Base-by-base conservation (phyloP, 257 asterid species). In the Nicotiana obtusifolia region DNA sequence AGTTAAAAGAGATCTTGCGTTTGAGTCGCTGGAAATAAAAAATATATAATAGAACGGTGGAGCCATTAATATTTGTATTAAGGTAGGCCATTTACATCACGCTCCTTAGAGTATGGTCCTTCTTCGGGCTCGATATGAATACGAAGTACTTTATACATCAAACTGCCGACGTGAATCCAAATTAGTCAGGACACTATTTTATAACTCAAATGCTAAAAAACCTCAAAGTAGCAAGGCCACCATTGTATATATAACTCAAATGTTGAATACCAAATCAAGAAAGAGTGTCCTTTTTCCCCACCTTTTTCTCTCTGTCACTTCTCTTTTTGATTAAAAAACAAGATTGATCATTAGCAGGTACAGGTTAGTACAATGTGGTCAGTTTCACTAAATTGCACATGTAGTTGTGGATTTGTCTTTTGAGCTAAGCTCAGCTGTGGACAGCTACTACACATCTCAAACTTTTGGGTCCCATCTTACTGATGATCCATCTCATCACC, bases 311-410 rank as follows among this genome's bases (percentile, higher is more conserved):
- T 22, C 1, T 0, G 0, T 30, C 13, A 41, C 49, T 0, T 41
- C 9, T 15, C 10, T 17, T 69, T 44, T 14, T 7, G 11, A 0
- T 73, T 22, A 13, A 1, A 4, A 22, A 75, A 47, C 15, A 73
- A 16, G 3, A 24, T 75, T 47, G 44, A 75, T 75, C 10, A 49
- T 75, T 75, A 24, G 44, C 24, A 75, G 44, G 80, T 75, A 75
- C 80, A 75, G 20, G 80, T 49, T 49, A 49, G 64, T 75, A 75
- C 80, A 75, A 49, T 49, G 10, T 75, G 62, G 44, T 75, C 80
- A 75, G 64, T 75, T 75, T 49, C 62, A 49, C 80, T 75, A 75
- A 75, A 75, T 20, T 49, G 79, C 37, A 75, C 79, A 75, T 49
- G 62, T 7, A 13, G 35, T 49, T 73, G 16, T 24, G 13, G 41